Conservation (phyloP, 148 eudicot genomes). For the Suaeda aralocaspica region DNA sequence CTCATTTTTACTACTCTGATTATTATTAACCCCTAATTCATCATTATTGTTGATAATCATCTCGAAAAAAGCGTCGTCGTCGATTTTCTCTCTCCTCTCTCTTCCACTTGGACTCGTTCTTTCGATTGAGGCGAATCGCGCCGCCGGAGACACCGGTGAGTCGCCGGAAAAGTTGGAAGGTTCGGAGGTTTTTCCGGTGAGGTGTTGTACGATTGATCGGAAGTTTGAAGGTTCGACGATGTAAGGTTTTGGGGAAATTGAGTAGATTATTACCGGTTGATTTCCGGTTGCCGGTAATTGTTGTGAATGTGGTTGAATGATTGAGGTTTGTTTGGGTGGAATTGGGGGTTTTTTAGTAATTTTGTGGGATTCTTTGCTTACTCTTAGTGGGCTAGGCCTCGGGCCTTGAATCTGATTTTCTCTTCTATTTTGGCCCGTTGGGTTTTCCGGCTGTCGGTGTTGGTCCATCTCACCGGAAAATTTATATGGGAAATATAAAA, state of each 20-base stretch:
- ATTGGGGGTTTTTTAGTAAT: conserved; percentile 52
- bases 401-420: conserved; percentile 59
- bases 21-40: conserved; percentile 16
- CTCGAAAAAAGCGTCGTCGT: neutral
- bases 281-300: conserved; percentile 9
- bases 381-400: conserved; percentile 57
- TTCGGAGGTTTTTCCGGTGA: conserved; percentile 44
- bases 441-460: conserved; percentile 10
- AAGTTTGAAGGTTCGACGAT: conserved; percentile 54
- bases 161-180: neutral
- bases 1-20: neutral
- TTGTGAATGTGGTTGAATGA: conserved; percentile 6
- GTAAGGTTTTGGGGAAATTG: conserved; percentile 66
- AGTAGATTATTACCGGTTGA: conserved; percentile 71
- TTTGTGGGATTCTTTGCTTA: conserved; percentile 59
- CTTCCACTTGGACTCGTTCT: conserved; percentile 48
- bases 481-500: neutral
- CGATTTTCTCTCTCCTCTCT: conserved; percentile 23
- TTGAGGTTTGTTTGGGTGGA: conserved; percentile 23
- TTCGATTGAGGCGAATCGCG: conserved; percentile 57
- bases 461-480: conserved; percentile 19
- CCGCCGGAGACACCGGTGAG: conserved; percentile 62
- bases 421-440: conserved; percentile 22
- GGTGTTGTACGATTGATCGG: conserved; percentile 60
- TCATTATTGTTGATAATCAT: conserved; percentile 18